A percentile compares a stretch with the other conserved stretches of the same genome.
Conservation (phyloP, 1,284 basidiomycete species). For the Neotropicomus parvogracilis region DNA sequence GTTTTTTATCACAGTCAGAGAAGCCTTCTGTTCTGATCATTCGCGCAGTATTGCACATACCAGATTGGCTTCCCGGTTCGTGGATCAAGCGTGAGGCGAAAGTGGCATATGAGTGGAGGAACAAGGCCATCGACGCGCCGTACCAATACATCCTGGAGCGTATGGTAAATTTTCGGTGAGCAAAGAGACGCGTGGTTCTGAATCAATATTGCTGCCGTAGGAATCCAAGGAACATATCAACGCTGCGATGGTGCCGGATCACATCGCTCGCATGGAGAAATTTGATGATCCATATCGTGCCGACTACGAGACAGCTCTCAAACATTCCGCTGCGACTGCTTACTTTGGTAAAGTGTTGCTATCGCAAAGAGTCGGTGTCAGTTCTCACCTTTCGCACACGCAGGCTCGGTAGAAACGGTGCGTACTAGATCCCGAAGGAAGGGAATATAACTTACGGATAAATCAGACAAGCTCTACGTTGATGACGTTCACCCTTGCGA, state of each 20-base stretch:
- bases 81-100: not conserved
- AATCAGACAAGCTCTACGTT: too few species aligned
- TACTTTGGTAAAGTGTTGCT: slow-evolving; percentile 19
- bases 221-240: slow-evolving; percentile 4
- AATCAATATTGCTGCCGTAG: not conserved
- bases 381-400: not conserved
- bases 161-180: slow-evolving; percentile 6
- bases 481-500: too few species aligned
- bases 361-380: too few species aligned
- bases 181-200: too few species aligned
- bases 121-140: slow-evolving; percentile 9
- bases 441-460: too few species aligned
- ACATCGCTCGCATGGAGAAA: slow-evolving; percentile 20
- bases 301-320: slow-evolving; percentile 19
- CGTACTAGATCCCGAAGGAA: not conserved
- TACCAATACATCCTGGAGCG: slow-evolving; percentile 10
- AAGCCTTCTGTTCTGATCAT: not conserved
- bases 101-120: not conserved
- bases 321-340: slow-evolving; percentile 15
- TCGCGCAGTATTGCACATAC: not conserved
- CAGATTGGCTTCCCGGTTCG: not conserved
- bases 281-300: slow-evolving; percentile 10
- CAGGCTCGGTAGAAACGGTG: slow-evolving; percentile 25
- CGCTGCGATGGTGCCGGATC: slow-evolving; percentile 17
- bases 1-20: too few species aligned